Conservation (phyloP, 106 monocot genomes). For the Acanthochlamys bracteata region DNA sequence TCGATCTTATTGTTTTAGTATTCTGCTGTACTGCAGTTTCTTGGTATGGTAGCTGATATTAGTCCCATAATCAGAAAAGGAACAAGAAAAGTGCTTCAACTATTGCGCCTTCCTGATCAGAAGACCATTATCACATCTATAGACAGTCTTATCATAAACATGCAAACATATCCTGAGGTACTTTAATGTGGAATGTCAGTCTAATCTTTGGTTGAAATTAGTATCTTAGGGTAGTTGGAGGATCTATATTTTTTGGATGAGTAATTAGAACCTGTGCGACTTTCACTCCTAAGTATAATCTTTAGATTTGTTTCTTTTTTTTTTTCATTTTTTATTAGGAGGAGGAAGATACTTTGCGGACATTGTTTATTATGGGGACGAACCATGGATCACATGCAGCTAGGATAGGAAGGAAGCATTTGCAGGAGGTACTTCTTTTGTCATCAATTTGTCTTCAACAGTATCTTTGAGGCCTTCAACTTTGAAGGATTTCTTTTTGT, state of each 20-base stretch:
- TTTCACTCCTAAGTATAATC: not conserved
- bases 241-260: not conserved
- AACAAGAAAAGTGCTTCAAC: slow-evolving; percentile 43
- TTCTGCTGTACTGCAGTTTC: slow-evolving; percentile 53
- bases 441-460: not conserved
- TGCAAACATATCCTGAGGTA: slow-evolving; percentile 62
- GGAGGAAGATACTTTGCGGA: slow-evolving; percentile 61
- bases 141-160: slow-evolving; percentile 33
- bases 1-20: not conserved
- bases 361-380: slow-evolving; percentile 52
- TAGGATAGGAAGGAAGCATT: slow-evolving; percentile 33
- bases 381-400: slow-evolving; percentile 39
- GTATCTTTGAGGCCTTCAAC: not conserved
- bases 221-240: not conserved
- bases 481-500: not conserved
- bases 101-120: slow-evolving; percentile 35
- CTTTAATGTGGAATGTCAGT: not conserved
- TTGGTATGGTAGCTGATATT: slow-evolving; percentile 50
- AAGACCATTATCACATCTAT: slow-evolving; percentile 40
- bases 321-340: slow-evolving; percentile 31
- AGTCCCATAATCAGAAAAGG: slow-evolving; percentile 34
- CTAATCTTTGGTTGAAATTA: not conserved
- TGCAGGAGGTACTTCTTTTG: slow-evolving; percentile 40
- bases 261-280: not conserved
- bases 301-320: not conserved